These are phyloP conservation scores for Tetracladium marchalianum DNA, from an alignment of 495 filamentous ascomycete genomes.

Conservation along the genomic window DNA sequence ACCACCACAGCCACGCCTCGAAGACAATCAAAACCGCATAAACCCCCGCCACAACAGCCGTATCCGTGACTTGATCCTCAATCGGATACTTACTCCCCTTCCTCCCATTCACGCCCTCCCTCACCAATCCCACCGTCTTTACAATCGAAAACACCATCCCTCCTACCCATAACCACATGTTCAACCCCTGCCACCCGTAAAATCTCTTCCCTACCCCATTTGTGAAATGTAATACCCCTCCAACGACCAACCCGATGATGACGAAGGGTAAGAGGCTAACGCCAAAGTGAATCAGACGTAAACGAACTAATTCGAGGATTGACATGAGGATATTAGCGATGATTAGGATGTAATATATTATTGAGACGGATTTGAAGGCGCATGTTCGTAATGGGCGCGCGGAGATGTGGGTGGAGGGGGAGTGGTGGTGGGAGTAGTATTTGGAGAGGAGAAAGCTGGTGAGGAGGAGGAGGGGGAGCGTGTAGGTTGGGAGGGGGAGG, in stretches of 20 bases:
- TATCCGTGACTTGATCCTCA: constrained; percentile 25
- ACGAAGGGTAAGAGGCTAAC: constrained; percentile 25
- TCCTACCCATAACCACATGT: constrained; percentile 22
- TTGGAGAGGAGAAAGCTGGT: constrained; percentile 11
- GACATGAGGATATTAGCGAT: constrained; percentile 22
- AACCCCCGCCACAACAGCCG: constrained; percentile 24
- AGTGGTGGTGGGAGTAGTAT: constrained; percentile 7
- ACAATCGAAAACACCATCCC: constrained; percentile 19
- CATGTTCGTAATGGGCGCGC: constrained; percentile 1
- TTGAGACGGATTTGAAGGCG: constrained; percentile 6
- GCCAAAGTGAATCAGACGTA: constrained; percentile 20
- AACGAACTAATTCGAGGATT: constrained; percentile 25
- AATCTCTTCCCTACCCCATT: constrained; percentile 13
- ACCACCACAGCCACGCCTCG: constrained; percentile 17
- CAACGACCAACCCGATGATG: constrained; percentile 19
- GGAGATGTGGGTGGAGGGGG: constrained; percentile 8
- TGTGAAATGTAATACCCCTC: constrained; percentile 13
- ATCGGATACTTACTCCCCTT: constrained; percentile 26
- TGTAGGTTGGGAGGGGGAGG: constrained; percentile 25
- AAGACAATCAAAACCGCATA: constrained; percentile 20
- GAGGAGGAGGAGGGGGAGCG: constrained; percentile 19
- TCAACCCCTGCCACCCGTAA: constrained; percentile 15
- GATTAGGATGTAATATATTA: constrained; percentile 23
- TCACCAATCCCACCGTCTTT: constrained; percentile 20
- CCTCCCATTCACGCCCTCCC: constrained; percentile 17